Conservation (phyloP, 75 land plant species). For the Cupressus sempervirens region DNA sequence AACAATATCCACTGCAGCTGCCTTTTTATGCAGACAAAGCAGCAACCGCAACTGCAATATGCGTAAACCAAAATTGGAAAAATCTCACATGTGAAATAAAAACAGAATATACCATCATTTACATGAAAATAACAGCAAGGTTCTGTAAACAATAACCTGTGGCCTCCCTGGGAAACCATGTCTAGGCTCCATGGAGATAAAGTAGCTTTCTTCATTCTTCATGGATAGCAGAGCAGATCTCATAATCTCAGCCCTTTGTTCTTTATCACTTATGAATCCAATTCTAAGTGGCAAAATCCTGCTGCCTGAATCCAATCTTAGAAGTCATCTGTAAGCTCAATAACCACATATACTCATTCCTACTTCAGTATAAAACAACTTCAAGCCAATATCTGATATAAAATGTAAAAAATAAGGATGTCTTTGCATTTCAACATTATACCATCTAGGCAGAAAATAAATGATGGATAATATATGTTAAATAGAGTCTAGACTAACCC, state of each 20-base stretch:
- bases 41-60: constrained; percentile 40
- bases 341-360: constrained; percentile 7
- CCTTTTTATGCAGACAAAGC: constrained; percentile 51
- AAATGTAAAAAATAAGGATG: not conserved
- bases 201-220: constrained; percentile 25
- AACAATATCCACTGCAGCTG: constrained; percentile 34
- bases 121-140: not conserved
- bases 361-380: not conserved
- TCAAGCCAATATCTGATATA: not conserved
- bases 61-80: not conserved
- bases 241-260: constrained; percentile 24
- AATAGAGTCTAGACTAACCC: not conserved
- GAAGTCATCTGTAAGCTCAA: not conserved
- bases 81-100: not conserved
- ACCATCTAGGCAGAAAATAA: not conserved
- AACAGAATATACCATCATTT: not conserved
- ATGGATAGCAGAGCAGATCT: constrained; percentile 32
- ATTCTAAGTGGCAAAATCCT: constrained; percentile 50
- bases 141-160: not conserved
- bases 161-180: not conserved
- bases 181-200: constrained; percentile 47
- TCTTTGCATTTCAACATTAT: not conserved
- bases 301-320: constrained; percentile 25
- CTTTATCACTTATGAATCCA: constrained; percentile 26
- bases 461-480: not conserved